These are phyloP conservation scores for Pseudogymnoascus sp. DNA, from an alignment of 2,329 filamentous ascomycete genomes.

Conservation along the genomic window DNA sequence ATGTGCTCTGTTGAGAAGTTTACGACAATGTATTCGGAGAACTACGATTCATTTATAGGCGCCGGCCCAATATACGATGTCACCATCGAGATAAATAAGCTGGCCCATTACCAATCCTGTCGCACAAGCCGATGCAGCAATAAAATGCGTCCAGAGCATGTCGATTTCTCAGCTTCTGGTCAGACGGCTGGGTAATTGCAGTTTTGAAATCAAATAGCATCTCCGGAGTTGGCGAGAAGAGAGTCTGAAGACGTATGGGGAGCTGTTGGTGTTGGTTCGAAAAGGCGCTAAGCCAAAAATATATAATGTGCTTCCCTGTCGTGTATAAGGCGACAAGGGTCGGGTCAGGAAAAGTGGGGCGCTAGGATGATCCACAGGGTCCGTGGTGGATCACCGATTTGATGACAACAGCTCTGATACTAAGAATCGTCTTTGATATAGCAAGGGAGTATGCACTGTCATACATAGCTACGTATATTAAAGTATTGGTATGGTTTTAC, in stretches of 20 bases:
- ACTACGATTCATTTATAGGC: not conserved
- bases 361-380: not conserved
- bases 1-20: not conserved
- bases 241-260: not conserved
- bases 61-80: not conserved
- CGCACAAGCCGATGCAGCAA: not conserved
- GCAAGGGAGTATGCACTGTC: not conserved
- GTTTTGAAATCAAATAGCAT: not conserved
- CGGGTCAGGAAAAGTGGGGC: not conserved
- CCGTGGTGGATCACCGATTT: not conserved
- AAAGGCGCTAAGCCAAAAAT: not conserved
- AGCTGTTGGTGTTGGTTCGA: not conserved
- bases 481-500: not conserved
- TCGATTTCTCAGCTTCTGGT: not conserved
- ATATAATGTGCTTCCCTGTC: not conserved
- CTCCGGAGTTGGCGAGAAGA: not conserved
- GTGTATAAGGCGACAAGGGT: not conserved
- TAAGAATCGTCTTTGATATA: not conserved
- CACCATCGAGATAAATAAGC: not conserved
- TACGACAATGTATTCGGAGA: not conserved
- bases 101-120: not conserved
- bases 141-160: not conserved
- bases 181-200: not conserved
- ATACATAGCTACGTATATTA: not conserved
- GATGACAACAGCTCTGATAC: not conserved